Percentiles rank a stretch among this genome's conserved stretches.
Conservation (phyloP, 345 rosid genomes). For the Physaria fendleri region DNA sequence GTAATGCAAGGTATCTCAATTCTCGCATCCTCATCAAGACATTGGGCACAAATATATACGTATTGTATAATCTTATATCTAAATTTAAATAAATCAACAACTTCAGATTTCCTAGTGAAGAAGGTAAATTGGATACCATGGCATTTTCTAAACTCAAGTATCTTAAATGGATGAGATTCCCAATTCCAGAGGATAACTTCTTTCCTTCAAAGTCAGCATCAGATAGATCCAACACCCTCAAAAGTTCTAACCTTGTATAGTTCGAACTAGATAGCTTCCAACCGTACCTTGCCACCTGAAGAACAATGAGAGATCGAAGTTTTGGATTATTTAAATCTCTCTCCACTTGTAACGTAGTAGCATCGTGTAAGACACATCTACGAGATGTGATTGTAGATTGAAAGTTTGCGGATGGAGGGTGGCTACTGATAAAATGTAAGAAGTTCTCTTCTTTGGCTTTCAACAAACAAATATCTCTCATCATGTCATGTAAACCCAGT, state of each 20-base stretch:
- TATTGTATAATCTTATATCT: not conserved
- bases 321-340: not conserved
- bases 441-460: constrained; percentile 14
- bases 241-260: constrained; percentile 5
- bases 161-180: constrained; percentile 31
- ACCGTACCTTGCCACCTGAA: rapidly evolving
- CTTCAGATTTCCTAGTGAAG: constrained; percentile 11
- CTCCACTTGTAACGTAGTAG: not conserved
- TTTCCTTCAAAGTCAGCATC: not conserved
- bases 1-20: not conserved
- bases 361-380: constrained; percentile 3
- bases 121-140: constrained; percentile 4
- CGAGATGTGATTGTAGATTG: not conserved
- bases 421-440: not conserved
- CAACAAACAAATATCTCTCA: constrained; percentile 17
- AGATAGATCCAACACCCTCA: constrained; percentile 28
- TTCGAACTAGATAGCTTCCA: not conserved
- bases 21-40: not conserved
- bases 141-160: not conserved
- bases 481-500: constrained; percentile 10
- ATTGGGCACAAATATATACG: not conserved
- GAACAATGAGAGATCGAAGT: not conserved
- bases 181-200: constrained; percentile 12
- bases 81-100: not conserved
- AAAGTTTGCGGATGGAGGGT: not conserved